Conservation (phyloP, 257 asterid species). For the Verbascum thapsus region DNA sequence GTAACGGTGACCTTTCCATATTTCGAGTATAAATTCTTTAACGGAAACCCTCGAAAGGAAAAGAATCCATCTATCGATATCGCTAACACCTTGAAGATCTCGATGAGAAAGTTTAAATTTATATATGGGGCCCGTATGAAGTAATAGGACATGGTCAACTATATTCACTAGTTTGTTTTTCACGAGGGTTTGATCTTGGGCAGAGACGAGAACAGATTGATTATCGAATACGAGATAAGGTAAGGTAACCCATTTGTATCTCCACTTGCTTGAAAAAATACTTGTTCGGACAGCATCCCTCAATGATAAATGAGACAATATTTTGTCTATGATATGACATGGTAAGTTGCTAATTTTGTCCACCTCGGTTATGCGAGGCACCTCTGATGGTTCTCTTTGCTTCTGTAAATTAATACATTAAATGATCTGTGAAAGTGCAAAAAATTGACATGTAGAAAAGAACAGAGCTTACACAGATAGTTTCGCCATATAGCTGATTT, state of each 20-base stretch:
- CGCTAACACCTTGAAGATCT: conserved; percentile 88
- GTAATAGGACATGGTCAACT: conserved; percentile 83
- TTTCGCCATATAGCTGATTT: not conserved
- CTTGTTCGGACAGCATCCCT: conserved; percentile 90
- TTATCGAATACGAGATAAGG: conserved; percentile 84
- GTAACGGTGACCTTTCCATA: conserved; percentile 97
- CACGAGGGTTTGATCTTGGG: conserved; percentile 70
- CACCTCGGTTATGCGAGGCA: conserved; percentile 52
- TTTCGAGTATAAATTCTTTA: conserved; percentile 82
- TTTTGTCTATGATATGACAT: conserved; percentile 74
- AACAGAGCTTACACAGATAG: not conserved
- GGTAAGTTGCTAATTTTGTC: conserved; percentile 81
- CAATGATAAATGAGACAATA: conserved; percentile 75
- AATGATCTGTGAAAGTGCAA: conserved; percentile 16
- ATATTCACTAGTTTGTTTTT: conserved; percentile 79
- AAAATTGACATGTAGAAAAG: conserved; percentile 3
- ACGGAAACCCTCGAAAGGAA: conserved; percentile 79
- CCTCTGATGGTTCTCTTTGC: conserved; percentile 64
- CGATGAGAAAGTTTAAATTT: conserved; percentile 93
- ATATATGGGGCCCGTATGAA: conserved; percentile 78
- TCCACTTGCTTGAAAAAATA: conserved; percentile 82
- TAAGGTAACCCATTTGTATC: conserved; percentile 90
- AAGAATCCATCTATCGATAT: conserved; percentile 93
- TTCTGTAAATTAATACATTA: conserved; percentile 53
- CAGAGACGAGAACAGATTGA: conserved; percentile 69